Evolutionary conservation across 2,329 filamentous ascomycete species (phyloP).

Genomic region (Penicillium nordicum): DNA sequence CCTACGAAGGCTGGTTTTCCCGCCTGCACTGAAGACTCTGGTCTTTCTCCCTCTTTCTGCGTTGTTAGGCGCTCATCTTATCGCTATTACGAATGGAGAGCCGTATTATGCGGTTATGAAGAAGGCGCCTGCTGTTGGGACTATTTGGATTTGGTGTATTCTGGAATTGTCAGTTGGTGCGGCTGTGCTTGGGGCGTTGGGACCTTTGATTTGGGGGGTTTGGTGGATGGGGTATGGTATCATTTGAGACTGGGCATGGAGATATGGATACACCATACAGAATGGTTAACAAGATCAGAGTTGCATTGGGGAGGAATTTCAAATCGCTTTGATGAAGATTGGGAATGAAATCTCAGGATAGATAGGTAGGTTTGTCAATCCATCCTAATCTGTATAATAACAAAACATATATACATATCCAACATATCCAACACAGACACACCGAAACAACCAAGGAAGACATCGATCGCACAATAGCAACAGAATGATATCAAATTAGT

Average conservation of each 20-base stretch:
- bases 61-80: conserved; percentile 69
- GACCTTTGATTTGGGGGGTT: conserved; percentile 50
- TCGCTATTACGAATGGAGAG: conserved; percentile 74
- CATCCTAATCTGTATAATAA: neutral
- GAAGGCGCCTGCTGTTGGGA: conserved; percentile 80
- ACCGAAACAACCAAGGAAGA: neutral
- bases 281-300: too few relatives aligned
- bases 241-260: conserved; percentile 16
- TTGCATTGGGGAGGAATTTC: neutral
- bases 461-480: neutral
- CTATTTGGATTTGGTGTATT: conserved; percentile 89
- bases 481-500: neutral
- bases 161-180: conserved; percentile 74
- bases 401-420: neutral
- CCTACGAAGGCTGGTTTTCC: conserved; percentile 31
- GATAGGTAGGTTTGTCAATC: neutral
- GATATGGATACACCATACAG: neutral
- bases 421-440: neutral
- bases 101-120: conserved; percentile 90
- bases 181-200: conserved; percentile 55
- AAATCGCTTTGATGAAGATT: neutral
- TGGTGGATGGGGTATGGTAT: conserved; percentile 55
- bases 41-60: conserved; percentile 35
- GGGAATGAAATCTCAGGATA: neutral
- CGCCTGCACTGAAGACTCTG: conserved; percentile 32